Percentiles rank a stretch among this genome's conserved stretches.
phyloP scores from a whole-genome alignment of 805 yeast genomes.

The Cyberlindnera mycetangii region DNA sequence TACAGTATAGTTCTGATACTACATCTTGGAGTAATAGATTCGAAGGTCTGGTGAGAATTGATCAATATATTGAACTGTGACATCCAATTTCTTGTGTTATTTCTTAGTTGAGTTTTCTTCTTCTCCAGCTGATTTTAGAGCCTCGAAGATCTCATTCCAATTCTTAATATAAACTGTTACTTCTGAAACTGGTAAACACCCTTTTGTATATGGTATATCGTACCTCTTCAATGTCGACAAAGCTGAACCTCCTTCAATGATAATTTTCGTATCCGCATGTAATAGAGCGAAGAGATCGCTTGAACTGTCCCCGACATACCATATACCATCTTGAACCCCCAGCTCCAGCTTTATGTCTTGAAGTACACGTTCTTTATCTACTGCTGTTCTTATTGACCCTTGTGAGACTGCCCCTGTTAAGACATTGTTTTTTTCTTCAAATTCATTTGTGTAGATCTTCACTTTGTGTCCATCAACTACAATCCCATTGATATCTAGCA shows the following conservation, averaged over 20 bases:
- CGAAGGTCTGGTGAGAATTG: conserved; percentile 66
- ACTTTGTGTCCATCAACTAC: conserved; percentile 21
- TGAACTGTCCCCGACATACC: conserved; percentile 61
- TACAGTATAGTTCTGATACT: conserved; percentile 63
- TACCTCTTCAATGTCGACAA: conserved; percentile 24
- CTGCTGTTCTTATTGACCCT: conserved; percentile 45
- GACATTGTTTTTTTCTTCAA: conserved; percentile 32
- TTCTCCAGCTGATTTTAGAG: neutral
- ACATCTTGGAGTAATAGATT: conserved; percentile 62
- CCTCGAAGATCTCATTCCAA: conserved; percentile 21
- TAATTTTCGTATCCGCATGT: conserved; percentile 44
- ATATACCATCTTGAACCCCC: conserved; percentile 22
- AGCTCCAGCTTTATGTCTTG: conserved; percentile 21
- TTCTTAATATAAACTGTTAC: conserved; percentile 21
- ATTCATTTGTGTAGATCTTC: conserved; percentile 47
- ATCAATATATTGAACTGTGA: conserved; percentile 44
- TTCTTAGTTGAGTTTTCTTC: neutral
- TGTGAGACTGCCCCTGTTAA: conserved; percentile 8
- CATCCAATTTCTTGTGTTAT: neutral
- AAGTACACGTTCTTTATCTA: conserved; percentile 42
- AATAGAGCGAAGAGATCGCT: conserved; percentile 55
- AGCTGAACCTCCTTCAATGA: conserved; percentile 41
- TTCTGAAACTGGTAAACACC: conserved; percentile 15
- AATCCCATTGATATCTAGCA: conserved; percentile 26
- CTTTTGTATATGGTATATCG: conserved; percentile 21